A percentile compares a stretch with the other conserved stretches of the same genome.
phyloP scores from a whole-genome alignment of 768 basidiomycete species.

The Saitozyma sp. region DNA sequence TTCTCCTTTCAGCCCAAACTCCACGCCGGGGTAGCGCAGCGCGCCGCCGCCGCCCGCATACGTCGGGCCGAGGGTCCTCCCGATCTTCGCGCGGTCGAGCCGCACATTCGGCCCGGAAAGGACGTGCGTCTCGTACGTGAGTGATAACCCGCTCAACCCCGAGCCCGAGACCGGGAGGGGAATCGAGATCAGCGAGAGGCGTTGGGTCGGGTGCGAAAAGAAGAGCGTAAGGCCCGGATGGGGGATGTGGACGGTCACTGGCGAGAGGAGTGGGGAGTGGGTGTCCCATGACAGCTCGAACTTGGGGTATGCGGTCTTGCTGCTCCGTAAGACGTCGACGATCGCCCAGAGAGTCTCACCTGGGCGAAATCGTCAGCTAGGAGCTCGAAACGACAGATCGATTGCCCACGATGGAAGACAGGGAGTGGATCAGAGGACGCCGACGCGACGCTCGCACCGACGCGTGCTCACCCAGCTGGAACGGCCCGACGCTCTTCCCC shows the following conservation, averaged over 20 bases:
- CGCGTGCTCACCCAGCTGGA: constrained; percentile 39
- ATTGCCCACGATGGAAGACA: too few relatives aligned
- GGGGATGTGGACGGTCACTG: constrained; percentile 37
- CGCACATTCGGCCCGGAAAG: constrained; percentile 13
- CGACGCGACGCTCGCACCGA: background rate
- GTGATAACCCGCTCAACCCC: constrained; percentile 3
- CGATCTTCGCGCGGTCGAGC: constrained; percentile 30
- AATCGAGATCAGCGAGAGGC: constrained; percentile 28
- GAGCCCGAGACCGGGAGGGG: too few relatives aligned
- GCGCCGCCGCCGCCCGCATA: constrained; percentile 26
- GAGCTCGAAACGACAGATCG: too few relatives aligned
- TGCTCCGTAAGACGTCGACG: constrained; percentile 38
- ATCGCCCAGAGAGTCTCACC: constrained; percentile 49
- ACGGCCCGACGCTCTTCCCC: constrained; percentile 32
- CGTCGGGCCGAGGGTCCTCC: constrained; percentile 45
- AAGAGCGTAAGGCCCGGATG: constrained; percentile 27
- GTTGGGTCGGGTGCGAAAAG: constrained; percentile 39
- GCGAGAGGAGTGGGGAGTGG: constrained; percentile 5
- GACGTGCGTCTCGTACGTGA: constrained; percentile 31
- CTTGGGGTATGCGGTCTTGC: constrained; percentile 38
- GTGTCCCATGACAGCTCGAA: constrained; percentile 46
- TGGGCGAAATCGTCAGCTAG: constrained; percentile 3
- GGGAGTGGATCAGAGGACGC: background rate
- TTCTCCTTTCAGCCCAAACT: constrained; percentile 26
- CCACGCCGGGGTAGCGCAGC: constrained; percentile 49